Evolutionary conservation across 106 monocot species (phyloP).

Genomic region (Phalaenopsis aphrodite): DNA sequence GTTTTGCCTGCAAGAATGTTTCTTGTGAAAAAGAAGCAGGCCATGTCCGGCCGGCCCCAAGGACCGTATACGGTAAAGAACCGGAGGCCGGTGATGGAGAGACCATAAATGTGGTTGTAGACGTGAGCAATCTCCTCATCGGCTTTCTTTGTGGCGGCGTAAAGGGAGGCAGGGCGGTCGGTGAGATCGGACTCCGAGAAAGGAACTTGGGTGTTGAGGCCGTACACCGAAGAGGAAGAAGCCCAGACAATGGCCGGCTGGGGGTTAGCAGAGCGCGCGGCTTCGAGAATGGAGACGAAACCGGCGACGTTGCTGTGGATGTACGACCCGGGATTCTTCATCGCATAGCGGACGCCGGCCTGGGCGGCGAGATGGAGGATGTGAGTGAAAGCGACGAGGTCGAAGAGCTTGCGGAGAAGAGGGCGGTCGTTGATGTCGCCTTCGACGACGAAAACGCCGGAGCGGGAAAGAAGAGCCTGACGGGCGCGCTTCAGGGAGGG

Average conservation of each 20-base stretch:
- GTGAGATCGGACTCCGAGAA: conserved; percentile 16
- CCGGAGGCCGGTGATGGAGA: conserved; percentile 20
- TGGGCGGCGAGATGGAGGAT: conserved; percentile 20
- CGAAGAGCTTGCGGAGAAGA: conserved; percentile 19
- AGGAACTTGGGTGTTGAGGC: conserved; percentile 18
- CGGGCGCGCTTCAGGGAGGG: conserved; percentile 18
- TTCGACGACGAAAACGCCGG: conserved; percentile 14
- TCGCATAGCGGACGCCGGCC: conserved; percentile 23
- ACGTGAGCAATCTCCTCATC: conserved; percentile 21
- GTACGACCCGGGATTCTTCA: conserved; percentile 20
- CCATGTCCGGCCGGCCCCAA: conserved; percentile 26
- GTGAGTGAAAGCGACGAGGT: conserved; percentile 21
- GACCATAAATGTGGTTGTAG: conserved; percentile 20
- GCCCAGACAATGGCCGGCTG: conserved; percentile 24
- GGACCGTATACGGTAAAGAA: conserved; percentile 27
- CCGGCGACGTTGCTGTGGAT: conserved; percentile 20
- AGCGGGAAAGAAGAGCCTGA: conserved; percentile 11
- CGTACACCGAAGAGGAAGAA: conserved; percentile 18
- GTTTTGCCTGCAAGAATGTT: conserved; percentile 17
- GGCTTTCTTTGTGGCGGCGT: conserved; percentile 23
- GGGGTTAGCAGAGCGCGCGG: conserved; percentile 13
- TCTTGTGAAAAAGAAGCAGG: conserved; percentile 21
- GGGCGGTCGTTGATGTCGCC: conserved; percentile 20
- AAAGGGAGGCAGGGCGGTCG: conserved; percentile 13
- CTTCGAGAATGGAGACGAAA: conserved; percentile 18